Evolutionary conservation across 2,329 filamentous ascomycete genomes (phyloP), one percentile per base, ranked within the genome.

Genomic region (Nemania abortiva): DNA sequence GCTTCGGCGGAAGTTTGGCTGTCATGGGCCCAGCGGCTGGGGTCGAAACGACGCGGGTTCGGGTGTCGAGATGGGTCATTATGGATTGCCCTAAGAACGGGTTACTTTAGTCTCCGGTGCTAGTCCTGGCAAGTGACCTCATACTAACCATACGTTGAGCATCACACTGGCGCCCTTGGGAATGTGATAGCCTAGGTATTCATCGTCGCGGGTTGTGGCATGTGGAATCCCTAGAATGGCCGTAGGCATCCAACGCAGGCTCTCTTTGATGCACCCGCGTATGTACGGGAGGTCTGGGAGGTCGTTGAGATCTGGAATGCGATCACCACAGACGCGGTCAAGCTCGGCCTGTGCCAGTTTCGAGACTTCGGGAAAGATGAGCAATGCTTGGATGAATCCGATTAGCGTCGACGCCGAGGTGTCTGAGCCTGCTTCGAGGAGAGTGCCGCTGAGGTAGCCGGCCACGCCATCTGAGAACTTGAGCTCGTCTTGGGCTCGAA

Each of bases 251-350:
- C 84, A 86, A 2, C 84, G 79, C 47, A 84, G 68, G 3, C 73
- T 77, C 69, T 87, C 85, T 55, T 86, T 85, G 57, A 85, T 77
- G 18, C 81, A 77, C 24, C 78, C 80, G 13, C 80, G 75, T 11
- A 85, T 78, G 67, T 87, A 88, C 0, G 83, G 84, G 5, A 87
- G 76, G 2, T 79, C 74, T 1, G 75, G 70, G 24, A 81, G 77
- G 66, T 87, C 85, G 0, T 79, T 72, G 64, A 83, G 79, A 1
- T 73, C 76, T 0, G 85, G 85, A 2, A 85, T 68, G 2, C 85
- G 78, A 6, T 80, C 75, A 2, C 85, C 84, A 11, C 84, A 76
- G 0, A 86, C 78, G 0, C 74, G 52, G 42, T 85, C 83, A 2
- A 87, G 77, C 57, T 76, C 73, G n/a, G 68, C 68, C 49, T 76